Evolutionary conservation across 176 grass and related monocot genomes (phyloP).

Genomic region (Miscanthus lutarioriparius): DNA sequence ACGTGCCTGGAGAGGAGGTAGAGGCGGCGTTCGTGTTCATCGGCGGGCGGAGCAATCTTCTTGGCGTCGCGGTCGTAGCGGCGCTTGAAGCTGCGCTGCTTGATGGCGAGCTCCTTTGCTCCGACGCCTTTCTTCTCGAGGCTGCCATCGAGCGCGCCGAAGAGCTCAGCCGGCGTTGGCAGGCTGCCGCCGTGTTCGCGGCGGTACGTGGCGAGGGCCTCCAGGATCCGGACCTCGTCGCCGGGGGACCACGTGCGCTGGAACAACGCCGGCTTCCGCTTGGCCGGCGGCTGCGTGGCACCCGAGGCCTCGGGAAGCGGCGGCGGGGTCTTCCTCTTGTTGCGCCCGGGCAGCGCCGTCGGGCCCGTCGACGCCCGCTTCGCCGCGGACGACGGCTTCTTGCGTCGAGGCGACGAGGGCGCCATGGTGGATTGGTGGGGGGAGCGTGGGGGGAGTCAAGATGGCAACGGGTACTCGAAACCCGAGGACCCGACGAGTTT

Average conservation of each 20-base stretch:
- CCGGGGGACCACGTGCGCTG: conserved; percentile 36
- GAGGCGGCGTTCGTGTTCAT: conserved; percentile 13
- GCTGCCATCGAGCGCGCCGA: not conserved
- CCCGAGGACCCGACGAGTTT: too few species aligned
- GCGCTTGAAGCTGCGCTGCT: conserved; percentile 34
- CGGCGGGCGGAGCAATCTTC: conserved; percentile 6
- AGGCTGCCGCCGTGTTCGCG: not conserved
- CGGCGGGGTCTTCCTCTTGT: not conserved
- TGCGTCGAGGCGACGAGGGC: not conserved
- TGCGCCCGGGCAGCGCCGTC: not conserved
- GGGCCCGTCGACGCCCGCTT: not conserved
- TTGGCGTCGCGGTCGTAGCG: conserved; percentile 6
- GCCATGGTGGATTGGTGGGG: not conserved
- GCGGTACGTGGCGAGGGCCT: conserved; percentile 35
- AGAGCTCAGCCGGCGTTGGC: not conserved
- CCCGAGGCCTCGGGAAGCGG: not conserved
- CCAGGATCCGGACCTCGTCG: conserved; percentile 36
- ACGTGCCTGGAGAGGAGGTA: conserved; percentile 40
- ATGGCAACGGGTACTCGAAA: too few species aligned
- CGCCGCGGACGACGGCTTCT: not conserved
- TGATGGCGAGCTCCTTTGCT: not conserved
- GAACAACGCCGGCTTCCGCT: not conserved
- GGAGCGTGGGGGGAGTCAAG: not conserved
- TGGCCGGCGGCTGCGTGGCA: not conserved
- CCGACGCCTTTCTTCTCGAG: conserved; percentile 9